Conservation (phyloP, 2,329 filamentous ascomycete genomes). For the Saccharata proteae region DNA sequence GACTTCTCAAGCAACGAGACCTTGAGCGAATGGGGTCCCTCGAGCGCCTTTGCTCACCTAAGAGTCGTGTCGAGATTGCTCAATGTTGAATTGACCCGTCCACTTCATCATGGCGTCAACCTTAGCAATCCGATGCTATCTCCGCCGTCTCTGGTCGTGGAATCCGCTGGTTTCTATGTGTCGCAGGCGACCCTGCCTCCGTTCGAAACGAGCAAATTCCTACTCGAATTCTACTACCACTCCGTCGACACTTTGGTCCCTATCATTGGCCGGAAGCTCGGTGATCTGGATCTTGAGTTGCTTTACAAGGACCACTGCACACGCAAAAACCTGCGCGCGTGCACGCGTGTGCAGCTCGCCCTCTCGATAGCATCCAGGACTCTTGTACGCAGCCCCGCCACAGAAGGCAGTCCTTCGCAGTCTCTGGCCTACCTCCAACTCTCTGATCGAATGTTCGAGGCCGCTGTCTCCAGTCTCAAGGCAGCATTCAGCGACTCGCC, state of each 20-base stretch:
- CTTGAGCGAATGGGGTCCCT: slow-evolving; percentile 7
- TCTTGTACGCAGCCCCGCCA: slow-evolving; percentile 7
- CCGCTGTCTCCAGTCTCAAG: slow-evolving; percentile 2
- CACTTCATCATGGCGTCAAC: slow-evolving; percentile 3
- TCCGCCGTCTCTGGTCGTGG: not conserved
- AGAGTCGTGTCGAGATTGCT: slow-evolving; percentile 5
- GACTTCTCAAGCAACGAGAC: not conserved
- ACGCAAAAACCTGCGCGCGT: slow-evolving; percentile 5
- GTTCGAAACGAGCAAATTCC: slow-evolving; percentile 3
- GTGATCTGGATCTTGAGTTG: slow-evolving; percentile 5
- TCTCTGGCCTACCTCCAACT: slow-evolving; percentile 8
- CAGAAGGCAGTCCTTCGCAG: slow-evolving; percentile 6
- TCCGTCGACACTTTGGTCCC: slow-evolving; percentile 5
- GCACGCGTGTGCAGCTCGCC: slow-evolving; percentile 4
- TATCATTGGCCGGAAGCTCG: slow-evolving; percentile 3
- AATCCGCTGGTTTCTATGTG: too few relatives aligned
- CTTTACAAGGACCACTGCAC: slow-evolving; percentile 3
- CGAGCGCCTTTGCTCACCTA: slow-evolving; percentile 5
- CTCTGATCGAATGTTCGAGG: slow-evolving; percentile 6
- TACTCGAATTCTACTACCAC: slow-evolving; percentile 8
- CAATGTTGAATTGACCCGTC: slow-evolving; percentile 5
- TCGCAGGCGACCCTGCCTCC: slow-evolving; percentile 1
- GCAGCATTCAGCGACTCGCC: slow-evolving; percentile 4
- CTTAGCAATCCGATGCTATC: slow-evolving; percentile 1
- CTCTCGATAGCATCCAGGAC: slow-evolving; percentile 3